Evolutionary conservation across 1,284 basidiomycete genomes (phyloP), one percentile per base, ranked within the genome.

Genomic region (Chiua sp.): DNA sequence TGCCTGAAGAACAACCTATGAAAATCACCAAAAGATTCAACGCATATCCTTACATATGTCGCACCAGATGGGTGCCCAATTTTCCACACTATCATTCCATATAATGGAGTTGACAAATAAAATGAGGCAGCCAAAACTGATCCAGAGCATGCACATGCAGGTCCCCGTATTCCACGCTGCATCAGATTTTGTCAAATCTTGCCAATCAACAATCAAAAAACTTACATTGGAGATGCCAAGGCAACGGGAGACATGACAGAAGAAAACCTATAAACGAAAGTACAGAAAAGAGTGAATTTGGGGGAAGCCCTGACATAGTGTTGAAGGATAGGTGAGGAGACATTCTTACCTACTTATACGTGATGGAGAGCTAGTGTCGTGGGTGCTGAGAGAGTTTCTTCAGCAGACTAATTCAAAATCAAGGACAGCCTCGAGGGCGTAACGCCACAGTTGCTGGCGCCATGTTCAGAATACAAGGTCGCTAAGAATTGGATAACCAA

Each of bases 51-150:
- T 67, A 90, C 88, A 82, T 62, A 93, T 89, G 68, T 94, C 92
- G 67, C 92, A 93, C 87, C 87, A 93, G 2, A 87, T 77, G 0
- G 87, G 87, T 1, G 85, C 82, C 47, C 68, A 75, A 64, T 89
- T 82, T 13, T 80, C 74, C 3, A 80, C 78, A 66, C 86, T 87
- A 35, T 83, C 77, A 55, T 79, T 78, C 91, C 91, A 94, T 18
- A 91, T 69, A 37, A 90, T 71, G 20, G 83, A 80, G 72, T 93
- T 90, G 65, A 92, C 76, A 64, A 82, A 84, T 37, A 78, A 72
- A 54, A 82, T 80, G 22, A 92, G 73, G 67, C 84, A 87, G 3
- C 74, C 79, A 5, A 87, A 49, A 3, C 80, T 79, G 4, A 81
- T 76, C 90, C 88, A 92, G 44, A 78, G 66, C 74, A 92, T 88